Percentiles rank a stretch among this genome's conserved stretches.
Conservation (phyloP, 371 early-diverging fungal species). For the Astathelohania contejeani region DNA sequence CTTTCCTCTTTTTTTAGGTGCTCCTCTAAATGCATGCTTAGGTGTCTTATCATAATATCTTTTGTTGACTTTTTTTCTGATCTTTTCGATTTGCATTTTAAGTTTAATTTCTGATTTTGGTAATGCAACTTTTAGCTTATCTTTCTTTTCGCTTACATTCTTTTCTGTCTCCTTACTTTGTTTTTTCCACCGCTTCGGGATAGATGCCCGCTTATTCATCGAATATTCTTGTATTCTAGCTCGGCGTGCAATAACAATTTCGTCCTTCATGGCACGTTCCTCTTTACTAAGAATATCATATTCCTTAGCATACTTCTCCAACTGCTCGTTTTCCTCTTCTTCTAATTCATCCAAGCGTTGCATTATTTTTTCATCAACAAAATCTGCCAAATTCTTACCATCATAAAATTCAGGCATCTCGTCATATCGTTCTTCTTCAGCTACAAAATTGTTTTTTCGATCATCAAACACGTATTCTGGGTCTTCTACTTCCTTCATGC, state of each 20-base stretch:
- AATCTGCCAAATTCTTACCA: constrained; percentile 97
- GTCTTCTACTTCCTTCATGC: background rate
- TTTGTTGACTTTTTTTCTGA: too few relatives aligned
- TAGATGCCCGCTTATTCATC: background rate
- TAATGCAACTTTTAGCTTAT: too few relatives aligned
- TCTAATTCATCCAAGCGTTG: constrained; percentile 79
- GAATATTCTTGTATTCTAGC: background rate
- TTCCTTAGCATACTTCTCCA: too few relatives aligned
- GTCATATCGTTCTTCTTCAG: constrained; percentile 85
- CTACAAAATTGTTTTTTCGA: background rate
- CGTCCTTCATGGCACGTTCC: background rate
- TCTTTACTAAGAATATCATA: constrained; percentile 1
- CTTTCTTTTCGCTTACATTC: too few relatives aligned
- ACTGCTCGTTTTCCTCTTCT: too few relatives aligned
- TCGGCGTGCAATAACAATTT: background rate
- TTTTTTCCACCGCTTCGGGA: background rate
- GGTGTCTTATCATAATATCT: too few relatives aligned
- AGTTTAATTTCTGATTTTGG: too few relatives aligned
- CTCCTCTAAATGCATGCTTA: too few relatives aligned
- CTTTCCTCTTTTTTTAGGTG: too few relatives aligned
- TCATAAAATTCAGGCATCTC: constrained; percentile 94
- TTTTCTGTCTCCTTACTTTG: too few relatives aligned
- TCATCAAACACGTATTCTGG: constrained; percentile 46
- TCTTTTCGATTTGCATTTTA: too few relatives aligned
- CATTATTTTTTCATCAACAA: constrained; percentile 87